Evolutionary conservation across 306 rosid species (phyloP), one percentile per base, ranked within the genome.

Genomic region (Oemleria cerasiformis): DNA sequence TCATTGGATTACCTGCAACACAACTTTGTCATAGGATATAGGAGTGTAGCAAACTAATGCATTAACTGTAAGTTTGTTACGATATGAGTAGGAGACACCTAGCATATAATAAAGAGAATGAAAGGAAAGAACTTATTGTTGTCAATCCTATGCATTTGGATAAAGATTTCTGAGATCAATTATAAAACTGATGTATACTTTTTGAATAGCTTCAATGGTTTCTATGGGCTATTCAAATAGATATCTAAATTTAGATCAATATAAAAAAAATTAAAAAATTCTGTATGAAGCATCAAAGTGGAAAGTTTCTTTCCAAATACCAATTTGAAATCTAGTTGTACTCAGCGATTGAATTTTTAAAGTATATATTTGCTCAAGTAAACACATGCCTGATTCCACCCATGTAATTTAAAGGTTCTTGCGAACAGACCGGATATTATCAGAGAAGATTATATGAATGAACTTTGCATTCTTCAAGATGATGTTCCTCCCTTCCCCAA

Each of bases 371-470:
- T 42, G 59, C 36, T 10, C 44, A 13, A 23, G 5, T 39, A 36
- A 50, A 64, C 54, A 34, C 45, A 19, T 55, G 65, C 15, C 68
- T 61, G 62, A 79, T 74, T 55, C 69, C 64, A 63, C 73, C 47
- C 62, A 70, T 73, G 58, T 75, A 2, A 72, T 72, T 82, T 79
- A 73, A 83, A 94, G 98, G 98, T 94, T 75, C 97, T 94, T 82
- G 99, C 99, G 53, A 94, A 85, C 85, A 86, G 99, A 83, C 99
- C 99, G 7, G 99, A 94, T 75, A 94, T 94, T 72, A 91, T 94
- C 21, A 88, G 99, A 85, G 99, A 94, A 89, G 99, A 94, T 85
- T 94, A 94, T 80, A 91, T 94, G 99, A 94, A 89, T 79, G 99
- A 94, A 71, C 97, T 94, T 48, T 94, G 99, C 88, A 91, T 94